Evolutionary conservation across 306 rosid genomes (phyloP), one percentile per base, ranked within the genome.

Genomic region (Cicer pinnatifidum): DNA sequence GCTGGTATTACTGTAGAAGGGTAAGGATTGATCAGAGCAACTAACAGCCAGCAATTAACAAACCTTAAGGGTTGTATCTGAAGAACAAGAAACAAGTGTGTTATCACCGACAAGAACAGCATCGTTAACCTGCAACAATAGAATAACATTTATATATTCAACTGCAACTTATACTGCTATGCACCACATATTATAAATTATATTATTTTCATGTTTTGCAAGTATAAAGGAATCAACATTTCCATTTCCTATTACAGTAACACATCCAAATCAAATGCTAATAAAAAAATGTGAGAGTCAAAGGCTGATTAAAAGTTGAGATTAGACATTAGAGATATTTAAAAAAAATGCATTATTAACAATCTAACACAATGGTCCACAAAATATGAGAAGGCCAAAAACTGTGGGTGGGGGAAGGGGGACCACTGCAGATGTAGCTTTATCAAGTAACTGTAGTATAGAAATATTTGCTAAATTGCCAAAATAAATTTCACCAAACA

Each of bases 31-130:
- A 40, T 65, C 11, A 16, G 33, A 69, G 63, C 52, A 81, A 74
- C 53, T 48, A 64, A 41, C 41, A 48, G 62, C 44, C 8, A 58
- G 67, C 8, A 58, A 80, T 65, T 51, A 78, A 75, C 69, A 46
- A 88, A 95, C 99, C 99, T 95, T 95, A 38, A 95, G 88, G 52
- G 99, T 91, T 20, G 96, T 83, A 84, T 95, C 99, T 47, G 99
- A 95, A 78, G 99, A 91, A 82, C 99, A 95, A 16, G 99, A 95
- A 77, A 95, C 95, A 76, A 95, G 97, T 13, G 92, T 90, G 51
- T 83, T 87, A 65, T 90, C 90, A 45, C 97, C 99, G 69, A 84
- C 99, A 86, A 95, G 75, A 71, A 95, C 97, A 57, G 88, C 88
- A 80, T 95, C 99, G 75, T 95, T 95, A 62, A 95, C 99, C 99